A percentile compares a stretch with the other conserved stretches of the same genome.
These are phyloP conservation scores for Myrmaecium sp. DNA, from an alignment of 2,329 filamentous ascomycete genomes.

Conservation along the genomic window DNA sequence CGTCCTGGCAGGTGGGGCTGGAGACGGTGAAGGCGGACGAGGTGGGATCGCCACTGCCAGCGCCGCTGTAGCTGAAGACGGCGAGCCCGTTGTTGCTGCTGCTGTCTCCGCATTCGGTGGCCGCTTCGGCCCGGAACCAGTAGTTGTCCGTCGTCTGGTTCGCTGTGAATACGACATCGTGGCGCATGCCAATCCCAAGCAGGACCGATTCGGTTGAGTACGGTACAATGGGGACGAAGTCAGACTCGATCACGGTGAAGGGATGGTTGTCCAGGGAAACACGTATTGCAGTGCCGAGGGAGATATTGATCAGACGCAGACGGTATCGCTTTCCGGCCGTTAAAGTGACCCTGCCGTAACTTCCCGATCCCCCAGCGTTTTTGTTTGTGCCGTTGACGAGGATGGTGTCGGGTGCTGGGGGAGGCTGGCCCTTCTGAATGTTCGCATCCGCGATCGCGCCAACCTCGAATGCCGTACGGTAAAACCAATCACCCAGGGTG, in stretches of 20 bases:
- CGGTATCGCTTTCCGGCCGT: slow-evolving; percentile 35
- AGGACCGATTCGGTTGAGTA: slow-evolving; percentile 19
- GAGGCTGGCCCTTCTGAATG: slow-evolving; percentile 13
- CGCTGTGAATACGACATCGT: slow-evolving; percentile 26
- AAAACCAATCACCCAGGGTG: slow-evolving; percentile 46
- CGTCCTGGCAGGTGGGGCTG: slow-evolving; percentile 12
- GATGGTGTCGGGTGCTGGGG: slow-evolving; percentile 26
- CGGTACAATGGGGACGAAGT: slow-evolving; percentile 15
- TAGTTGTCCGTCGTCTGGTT: slow-evolving; percentile 23
- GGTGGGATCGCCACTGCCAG: slow-evolving; percentile 7
- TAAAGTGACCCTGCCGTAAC: slow-evolving; percentile 14
- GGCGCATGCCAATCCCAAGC: slow-evolving; percentile 23
- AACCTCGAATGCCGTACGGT: slow-evolving; percentile 11
- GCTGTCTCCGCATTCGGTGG: slow-evolving; percentile 19
- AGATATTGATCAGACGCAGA: slow-evolving; percentile 39
- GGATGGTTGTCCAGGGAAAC: slow-evolving; percentile 16
- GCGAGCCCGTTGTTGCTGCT: slow-evolving; percentile 18
- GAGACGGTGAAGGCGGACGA: slow-evolving; percentile 7
- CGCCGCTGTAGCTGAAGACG: slow-evolving; percentile 19
- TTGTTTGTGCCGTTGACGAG: slow-evolving; percentile 39
- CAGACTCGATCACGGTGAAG: slow-evolving; percentile 16
- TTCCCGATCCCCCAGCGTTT: slow-evolving; percentile 20
- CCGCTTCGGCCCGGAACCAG: slow-evolving; percentile 26
- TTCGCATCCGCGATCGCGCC: slow-evolving; percentile 9
- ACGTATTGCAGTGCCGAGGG: slow-evolving; percentile 11